phyloP scores from a whole-genome alignment of 1,284 basidiomycete species.

The Athelia psychrophila region DNA sequence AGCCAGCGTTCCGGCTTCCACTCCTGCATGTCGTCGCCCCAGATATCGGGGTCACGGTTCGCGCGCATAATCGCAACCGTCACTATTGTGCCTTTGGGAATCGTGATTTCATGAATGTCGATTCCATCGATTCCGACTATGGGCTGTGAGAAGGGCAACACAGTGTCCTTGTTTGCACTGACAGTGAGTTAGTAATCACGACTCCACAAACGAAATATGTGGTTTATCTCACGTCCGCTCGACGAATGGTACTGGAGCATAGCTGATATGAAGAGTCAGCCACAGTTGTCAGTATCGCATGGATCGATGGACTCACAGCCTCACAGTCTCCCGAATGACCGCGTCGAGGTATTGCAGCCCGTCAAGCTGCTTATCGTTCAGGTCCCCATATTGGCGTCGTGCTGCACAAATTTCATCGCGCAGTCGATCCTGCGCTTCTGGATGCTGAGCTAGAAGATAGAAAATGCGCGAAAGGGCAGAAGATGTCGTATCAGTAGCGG shows the following conservation, averaged over 20 bases:
- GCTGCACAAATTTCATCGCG: constrained; percentile 29
- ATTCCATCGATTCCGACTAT: constrained; percentile 7
- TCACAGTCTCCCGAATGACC: constrained; percentile 43
- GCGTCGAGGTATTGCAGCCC: constrained; percentile 41
- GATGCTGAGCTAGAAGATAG: constrained; percentile 26
- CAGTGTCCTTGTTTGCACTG: constrained; percentile 30
- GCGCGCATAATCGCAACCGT: constrained; percentile 36
- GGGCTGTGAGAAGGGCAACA: constrained; percentile 22
- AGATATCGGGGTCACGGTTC: constrained; percentile 35
- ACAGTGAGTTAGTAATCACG: too few relatives aligned
- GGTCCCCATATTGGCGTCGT: constrained; percentile 15
- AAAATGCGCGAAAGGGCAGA: constrained; percentile 36
- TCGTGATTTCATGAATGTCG: constrained; percentile 18
- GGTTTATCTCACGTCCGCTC: constrained; percentile 1
- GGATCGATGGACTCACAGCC: constrained; percentile 30
- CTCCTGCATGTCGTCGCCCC: constrained; percentile 39
- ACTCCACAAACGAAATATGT: too few relatives aligned
- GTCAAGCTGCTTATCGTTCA: constrained; percentile 35
- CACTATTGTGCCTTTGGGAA: constrained; percentile 36
- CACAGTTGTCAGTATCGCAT: too few relatives aligned
- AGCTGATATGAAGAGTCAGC: background rate
- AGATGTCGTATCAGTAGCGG: constrained; percentile 42
- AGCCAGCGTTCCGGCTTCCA: constrained; percentile 41
- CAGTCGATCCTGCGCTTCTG: constrained; percentile 29
- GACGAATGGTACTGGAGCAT: constrained; percentile 6